Evolutionary conservation across 2,329 filamentous ascomycete genomes (phyloP).

Genomic region (Ophiostoma sp.): DNA sequence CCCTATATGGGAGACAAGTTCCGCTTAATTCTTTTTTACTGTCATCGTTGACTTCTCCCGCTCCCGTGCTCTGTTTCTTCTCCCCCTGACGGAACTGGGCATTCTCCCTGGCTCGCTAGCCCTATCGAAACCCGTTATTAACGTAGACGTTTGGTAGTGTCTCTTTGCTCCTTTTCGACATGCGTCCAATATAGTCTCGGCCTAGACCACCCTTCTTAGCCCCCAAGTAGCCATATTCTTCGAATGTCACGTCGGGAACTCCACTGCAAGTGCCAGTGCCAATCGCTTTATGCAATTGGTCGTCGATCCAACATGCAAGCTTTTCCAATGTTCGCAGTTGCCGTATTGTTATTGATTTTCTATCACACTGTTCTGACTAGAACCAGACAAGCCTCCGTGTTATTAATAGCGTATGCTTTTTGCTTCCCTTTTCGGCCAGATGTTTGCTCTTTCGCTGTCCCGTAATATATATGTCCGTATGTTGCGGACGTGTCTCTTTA

Average conservation of each 20-base stretch:
- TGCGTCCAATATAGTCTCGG: constrained; percentile 1
- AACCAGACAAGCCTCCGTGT: not conserved
- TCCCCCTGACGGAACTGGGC: not conserved
- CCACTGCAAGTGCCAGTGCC: not conserved
- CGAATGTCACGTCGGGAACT: not conserved
- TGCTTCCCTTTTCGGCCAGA: not conserved
- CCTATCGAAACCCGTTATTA: not conserved
- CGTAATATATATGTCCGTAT: too few relatives aligned
- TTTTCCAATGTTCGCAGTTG: not conserved
- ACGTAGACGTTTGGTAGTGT: not conserved
- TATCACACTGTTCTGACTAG: not conserved
- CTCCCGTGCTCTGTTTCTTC: not conserved
- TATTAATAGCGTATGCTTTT: not conserved
- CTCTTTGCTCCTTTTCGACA: not conserved
- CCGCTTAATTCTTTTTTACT: too few relatives aligned
- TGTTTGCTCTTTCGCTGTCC: not conserved
- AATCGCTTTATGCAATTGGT: not conserved
- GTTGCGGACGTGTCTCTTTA: too few relatives aligned
- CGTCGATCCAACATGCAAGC: not conserved
- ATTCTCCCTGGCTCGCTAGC: not conserved
- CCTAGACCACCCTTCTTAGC: not conserved
- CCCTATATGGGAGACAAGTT: too few relatives aligned
- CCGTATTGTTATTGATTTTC: not conserved
- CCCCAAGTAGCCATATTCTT: not conserved
- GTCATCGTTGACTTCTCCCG: not conserved